Evolutionary conservation across 139 green algal species (phyloP).

Genomic region (Volvox reticuliferus): DNA sequence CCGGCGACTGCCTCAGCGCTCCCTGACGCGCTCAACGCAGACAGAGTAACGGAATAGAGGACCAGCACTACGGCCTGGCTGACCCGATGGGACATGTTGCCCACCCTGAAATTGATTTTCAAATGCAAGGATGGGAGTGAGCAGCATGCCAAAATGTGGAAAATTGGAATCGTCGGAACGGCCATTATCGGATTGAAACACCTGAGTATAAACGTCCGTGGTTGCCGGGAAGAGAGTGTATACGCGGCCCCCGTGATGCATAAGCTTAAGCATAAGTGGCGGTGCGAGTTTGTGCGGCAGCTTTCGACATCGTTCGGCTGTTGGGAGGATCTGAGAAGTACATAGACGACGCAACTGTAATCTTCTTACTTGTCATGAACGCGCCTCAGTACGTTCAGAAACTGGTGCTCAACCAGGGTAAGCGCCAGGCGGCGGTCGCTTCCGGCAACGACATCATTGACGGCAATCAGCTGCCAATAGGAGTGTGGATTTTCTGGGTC

Average conservation of each 20-base stretch:
- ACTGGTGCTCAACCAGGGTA: background rate
- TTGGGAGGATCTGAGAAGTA: no score
- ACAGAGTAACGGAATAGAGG: background rate
- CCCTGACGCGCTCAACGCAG: background rate
- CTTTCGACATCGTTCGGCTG: no score
- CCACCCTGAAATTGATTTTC: background rate
- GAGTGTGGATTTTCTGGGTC: background rate
- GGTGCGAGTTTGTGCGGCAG: no score
- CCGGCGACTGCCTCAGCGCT: constrained; percentile 2
- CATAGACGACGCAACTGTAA: background rate
- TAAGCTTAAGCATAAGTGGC: no score
- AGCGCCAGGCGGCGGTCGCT: background rate
- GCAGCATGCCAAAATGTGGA: no score
- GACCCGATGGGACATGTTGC: background rate
- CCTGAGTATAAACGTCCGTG: no score
- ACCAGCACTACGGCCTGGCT: constrained; percentile 26
- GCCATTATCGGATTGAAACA: no score
- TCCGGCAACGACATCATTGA: background rate
- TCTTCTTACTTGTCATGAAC: constrained; percentile 18
- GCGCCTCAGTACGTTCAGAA: background rate
- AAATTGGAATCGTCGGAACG: no score
- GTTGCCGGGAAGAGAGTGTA: no score
- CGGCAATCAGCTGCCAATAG: background rate
- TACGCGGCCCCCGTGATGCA: no score
- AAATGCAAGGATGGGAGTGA: background rate